Evolutionary conservation across 768 basidiomycete species (phyloP).

Genomic region (Rhodotorula kratochvilovae): DNA sequence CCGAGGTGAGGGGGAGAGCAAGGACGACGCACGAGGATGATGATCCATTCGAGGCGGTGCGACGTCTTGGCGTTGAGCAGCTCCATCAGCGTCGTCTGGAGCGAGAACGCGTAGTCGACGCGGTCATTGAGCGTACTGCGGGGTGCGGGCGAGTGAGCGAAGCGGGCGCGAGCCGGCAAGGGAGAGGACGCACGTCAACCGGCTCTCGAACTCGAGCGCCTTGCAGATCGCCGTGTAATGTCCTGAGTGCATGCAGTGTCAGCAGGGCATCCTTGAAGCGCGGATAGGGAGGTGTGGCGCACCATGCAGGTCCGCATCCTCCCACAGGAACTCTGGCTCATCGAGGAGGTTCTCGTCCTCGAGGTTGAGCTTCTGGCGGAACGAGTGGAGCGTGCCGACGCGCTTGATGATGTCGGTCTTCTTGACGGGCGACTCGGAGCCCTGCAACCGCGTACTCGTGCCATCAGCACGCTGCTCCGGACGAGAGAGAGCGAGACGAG

Average conservation of each 20-base stretch:
- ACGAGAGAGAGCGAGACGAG: neutral
- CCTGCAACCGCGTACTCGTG: neutral
- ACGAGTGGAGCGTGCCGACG: conserved; percentile 82
- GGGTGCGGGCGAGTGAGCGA: neutral
- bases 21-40: conserved; percentile 70
- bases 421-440: conserved; percentile 38
- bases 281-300: conserved; percentile 44
- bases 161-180: conserved; percentile 50
- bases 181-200: conserved; percentile 54
- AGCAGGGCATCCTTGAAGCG: neutral
- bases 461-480: neutral
- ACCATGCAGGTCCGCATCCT: conserved; percentile 82
- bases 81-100: conserved; percentile 83
- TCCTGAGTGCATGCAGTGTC: neutral
- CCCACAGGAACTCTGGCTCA: conserved; percentile 89
- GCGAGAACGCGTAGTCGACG: conserved; percentile 54
- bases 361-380: conserved; percentile 85
- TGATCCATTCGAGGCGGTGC: conserved; percentile 91
- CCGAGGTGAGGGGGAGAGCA: no score
- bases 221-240: conserved; percentile 80
- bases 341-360: conserved; percentile 84
- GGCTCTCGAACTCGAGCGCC: conserved; percentile 77
- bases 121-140: conserved; percentile 28
- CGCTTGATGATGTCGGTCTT: conserved; percentile 77
- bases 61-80: conserved; percentile 87